Evolutionary conservation across 768 basidiomycete species (phyloP), one percentile per base, ranked within the genome.

Genomic region (Mycena galericulata): DNA sequence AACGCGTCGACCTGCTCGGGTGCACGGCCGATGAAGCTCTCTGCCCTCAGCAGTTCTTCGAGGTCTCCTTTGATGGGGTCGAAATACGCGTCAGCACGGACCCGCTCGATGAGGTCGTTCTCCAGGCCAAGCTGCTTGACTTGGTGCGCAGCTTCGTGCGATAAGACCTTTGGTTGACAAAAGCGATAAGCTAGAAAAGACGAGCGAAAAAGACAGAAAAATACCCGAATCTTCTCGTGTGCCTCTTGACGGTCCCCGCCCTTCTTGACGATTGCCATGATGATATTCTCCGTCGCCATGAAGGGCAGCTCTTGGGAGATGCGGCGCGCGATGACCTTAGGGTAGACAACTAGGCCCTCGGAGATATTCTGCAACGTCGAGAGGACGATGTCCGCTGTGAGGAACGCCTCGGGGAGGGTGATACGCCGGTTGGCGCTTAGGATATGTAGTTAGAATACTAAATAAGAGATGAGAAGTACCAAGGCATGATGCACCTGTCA

Each of bases 251-350:
- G 88, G 80, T 99, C 97, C 1, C 97, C 97, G 24, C 95, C 95
- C 54, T 88, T 90, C 80, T 94, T 98, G 69, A 99, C 98, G 46
- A 99, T 89, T 2, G 96, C 96, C 98, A 99, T 99, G 82, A 99
- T 99, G 80, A 99, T 88, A 79, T 99, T 99, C 81, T 99, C 98
- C 2, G 98, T 99, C 5, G 97, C 96, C 98, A 99, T 99, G 87
- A 99, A 99, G 1, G 98, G 98, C 36, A 99, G 87, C 79, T 99
- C 98, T 79, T 98, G 95, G 3, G 90, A 80, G 78, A 99, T 97
- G 40, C 95, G 90, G 45, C 96, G 89, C 12, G 87, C 94, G 71
- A 99, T 99, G 68, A 99, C 97, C 78, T 89, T 92, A 12, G 98
- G 98, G 79, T 99, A 99, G 62, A 99, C 97, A n/a, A 99, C 96